Evolutionary conservation across 352 stramenopile genomes (phyloP).

Genomic region (Pythium guiyangense): DNA sequence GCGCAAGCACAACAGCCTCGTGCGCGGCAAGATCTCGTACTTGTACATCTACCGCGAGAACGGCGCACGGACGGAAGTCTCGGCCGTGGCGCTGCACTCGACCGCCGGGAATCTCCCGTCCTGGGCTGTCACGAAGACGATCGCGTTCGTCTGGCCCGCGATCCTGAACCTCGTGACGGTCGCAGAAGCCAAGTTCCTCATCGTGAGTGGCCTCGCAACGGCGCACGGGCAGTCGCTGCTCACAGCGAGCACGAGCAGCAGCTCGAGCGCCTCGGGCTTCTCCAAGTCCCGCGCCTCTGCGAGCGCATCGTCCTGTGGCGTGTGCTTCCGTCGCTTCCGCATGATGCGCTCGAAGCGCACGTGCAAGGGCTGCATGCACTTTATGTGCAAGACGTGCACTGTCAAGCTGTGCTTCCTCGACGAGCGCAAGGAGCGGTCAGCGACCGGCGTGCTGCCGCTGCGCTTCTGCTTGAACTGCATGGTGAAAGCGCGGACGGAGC

Average conservation of each 20-base stretch:
- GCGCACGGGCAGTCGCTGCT: background rate
- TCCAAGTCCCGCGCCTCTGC: conserved; percentile 4
- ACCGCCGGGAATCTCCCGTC: conserved; percentile 29
- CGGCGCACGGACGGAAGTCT: conserved; percentile 24
- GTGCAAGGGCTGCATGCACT: conserved; percentile 22
- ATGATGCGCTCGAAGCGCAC: conserved; percentile 30
- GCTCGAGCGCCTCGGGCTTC: background rate
- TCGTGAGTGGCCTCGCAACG: conserved; percentile 18
- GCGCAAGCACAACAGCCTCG: conserved; percentile 22
- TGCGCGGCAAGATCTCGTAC: conserved; percentile 37
- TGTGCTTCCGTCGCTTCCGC: conserved; percentile 33
- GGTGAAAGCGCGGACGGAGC: conserved; percentile 20
- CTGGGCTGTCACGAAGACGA: conserved; percentile 33
- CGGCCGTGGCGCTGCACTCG: conserved; percentile 27
- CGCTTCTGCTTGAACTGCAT: conserved; percentile 36
- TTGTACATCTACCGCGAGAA: conserved; percentile 33
- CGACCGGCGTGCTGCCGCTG: conserved; percentile 20
- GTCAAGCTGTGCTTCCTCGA: conserved; percentile 27
- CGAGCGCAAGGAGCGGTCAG: conserved; percentile 25
- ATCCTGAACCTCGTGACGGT: conserved; percentile 31
- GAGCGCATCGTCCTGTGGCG: conserved; percentile 20
- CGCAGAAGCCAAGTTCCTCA: conserved; percentile 23
- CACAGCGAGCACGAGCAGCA: conserved; percentile 1
- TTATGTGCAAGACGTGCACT: conserved; percentile 31
- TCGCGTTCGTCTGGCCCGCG: conserved; percentile 28